Evolutionary conservation across 768 basidiomycete genomes (phyloP).

Genomic region (Boletus reticulatus): DNA sequence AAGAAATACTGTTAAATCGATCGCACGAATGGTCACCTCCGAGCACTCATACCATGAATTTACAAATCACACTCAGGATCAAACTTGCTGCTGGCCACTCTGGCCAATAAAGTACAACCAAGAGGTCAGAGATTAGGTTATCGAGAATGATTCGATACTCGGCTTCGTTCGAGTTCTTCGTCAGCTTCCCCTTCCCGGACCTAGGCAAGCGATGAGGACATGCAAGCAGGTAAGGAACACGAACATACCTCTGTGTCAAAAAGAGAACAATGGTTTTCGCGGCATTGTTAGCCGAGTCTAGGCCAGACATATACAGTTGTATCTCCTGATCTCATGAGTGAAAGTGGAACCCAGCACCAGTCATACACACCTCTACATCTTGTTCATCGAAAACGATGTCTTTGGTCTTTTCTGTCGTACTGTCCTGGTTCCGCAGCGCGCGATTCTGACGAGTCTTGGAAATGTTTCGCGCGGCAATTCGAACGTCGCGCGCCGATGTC

Average conservation of each 20-base stretch:
- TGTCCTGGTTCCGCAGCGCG: slow-evolving; percentile 64
- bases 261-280: slow-evolving; percentile 83
- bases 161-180: slow-evolving; percentile 89
- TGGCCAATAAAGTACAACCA: slow-evolving; percentile 88
- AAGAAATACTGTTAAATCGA: background rate
- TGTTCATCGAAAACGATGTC: slow-evolving; percentile 64
- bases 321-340: slow-evolving; percentile 52
- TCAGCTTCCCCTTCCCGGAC: slow-evolving; percentile 83
- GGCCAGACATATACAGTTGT: slow-evolving; percentile 61
- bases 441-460: slow-evolving; percentile 61
- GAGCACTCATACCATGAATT: slow-evolving; percentile 67
- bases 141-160: slow-evolving; percentile 95
- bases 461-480: slow-evolving; percentile 61
- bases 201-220: slow-evolving; percentile 33
- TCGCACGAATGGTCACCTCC: background rate
- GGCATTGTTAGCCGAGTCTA: slow-evolving; percentile 81
- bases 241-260: slow-evolving; percentile 59
- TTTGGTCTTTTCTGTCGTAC: slow-evolving; percentile 43
- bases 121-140: slow-evolving; percentile 82
- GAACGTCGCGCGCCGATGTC: slow-evolving; percentile 88
- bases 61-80: slow-evolving; percentile 75
- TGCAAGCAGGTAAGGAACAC: background rate
- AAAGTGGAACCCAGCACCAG: background rate
- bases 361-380: slow-evolving; percentile 53
- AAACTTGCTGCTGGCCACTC: slow-evolving; percentile 96